These are phyloP conservation scores for Acanthamoeba castellanii DNA, from an alignment of 208 protist genomes.

Conservation along the genomic window DNA sequence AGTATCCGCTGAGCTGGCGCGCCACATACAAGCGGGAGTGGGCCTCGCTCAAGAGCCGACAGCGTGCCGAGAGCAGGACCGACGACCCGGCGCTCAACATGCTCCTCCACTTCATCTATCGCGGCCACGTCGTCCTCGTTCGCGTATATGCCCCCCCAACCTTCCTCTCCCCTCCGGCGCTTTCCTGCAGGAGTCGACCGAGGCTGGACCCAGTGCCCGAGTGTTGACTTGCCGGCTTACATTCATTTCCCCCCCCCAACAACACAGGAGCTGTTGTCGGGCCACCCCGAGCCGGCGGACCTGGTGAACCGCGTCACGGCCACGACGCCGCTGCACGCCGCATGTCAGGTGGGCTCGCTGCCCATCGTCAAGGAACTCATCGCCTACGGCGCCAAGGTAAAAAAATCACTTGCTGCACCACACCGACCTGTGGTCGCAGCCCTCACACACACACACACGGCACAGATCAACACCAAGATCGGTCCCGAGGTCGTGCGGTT, in stretches of 20 bases:
- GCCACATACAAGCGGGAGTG: neutral
- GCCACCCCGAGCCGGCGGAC: neutral
- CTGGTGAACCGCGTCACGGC: neutral
- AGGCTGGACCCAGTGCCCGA: no score
- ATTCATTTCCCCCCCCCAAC: no score
- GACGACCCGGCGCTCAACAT: conserved; percentile 17
- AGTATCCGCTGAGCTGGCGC: conserved; percentile 10
- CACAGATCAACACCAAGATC: neutral
- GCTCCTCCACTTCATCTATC: conserved; percentile 22
- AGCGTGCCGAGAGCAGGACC: neutral
- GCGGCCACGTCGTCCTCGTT: conserved; percentile 24
- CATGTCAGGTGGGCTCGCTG: neutral
- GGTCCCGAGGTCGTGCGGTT: neutral
- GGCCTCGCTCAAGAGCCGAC: neutral
- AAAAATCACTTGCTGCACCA: neutral
- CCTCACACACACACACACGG: no score
- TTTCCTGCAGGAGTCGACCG: no score
- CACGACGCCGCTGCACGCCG: neutral
- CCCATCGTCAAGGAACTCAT: neutral
- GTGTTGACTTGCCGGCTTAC: no score
- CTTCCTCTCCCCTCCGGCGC: neutral
- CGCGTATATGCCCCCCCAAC: neutral
- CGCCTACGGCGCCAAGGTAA: neutral
- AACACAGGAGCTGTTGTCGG: neutral
- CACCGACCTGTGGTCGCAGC: neutral